Base-by-base conservation (phyloP, 352 stramenopile genomes). In the Globisporangium paroecandrum region DNA sequence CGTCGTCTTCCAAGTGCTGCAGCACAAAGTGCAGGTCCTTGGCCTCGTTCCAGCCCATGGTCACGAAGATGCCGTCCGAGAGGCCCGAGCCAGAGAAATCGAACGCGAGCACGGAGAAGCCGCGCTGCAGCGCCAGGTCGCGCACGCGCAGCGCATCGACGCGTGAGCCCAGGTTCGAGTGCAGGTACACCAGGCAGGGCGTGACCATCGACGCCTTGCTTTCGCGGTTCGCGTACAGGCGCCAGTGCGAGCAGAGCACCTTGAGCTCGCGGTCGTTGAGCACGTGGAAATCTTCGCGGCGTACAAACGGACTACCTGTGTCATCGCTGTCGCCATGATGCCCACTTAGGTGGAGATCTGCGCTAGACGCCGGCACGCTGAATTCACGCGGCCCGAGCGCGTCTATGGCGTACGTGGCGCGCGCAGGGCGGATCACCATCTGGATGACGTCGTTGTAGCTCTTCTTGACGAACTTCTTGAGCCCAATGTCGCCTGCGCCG, bases 41-140 rank as follows among this genome's bases (percentile, higher is more conserved):
- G 18, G 77, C 73, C 62, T 95, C 89, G 71, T 93, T 93, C 84
- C 84, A 95, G 47, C 89, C 89, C 78, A 93, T 90, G 4, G 87
- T 96, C 64, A 96, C 87, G 70, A 92, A 95, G 47, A 93, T 78
- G 36, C 87, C 89, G 63, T 94, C 89, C 27, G 81, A 92, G 13
- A 83, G 66, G 0, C 87, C 89, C 5, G 87, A 95, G 60, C 89
- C 89, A 25, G 79, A 91, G 62, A 79, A 94, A 74, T 96, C 89
- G 62, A 96, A 95, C 3, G 87, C 78, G 36, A 93, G 65, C 54
- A 96, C 81, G 8, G 87, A 93, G 51, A 94, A 90, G 56, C 87
- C 85, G 1, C 85, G 75, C n/a, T 65, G 62, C 9, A 96, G 66
- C 8, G 84, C 85, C 12, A 79, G 61, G 47, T 93, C 77, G 2